Evolutionary conservation across 1,139 yeast species (phyloP), one percentile per base, ranked within the genome.

Genomic region (Suhomyces wounanorum): DNA sequence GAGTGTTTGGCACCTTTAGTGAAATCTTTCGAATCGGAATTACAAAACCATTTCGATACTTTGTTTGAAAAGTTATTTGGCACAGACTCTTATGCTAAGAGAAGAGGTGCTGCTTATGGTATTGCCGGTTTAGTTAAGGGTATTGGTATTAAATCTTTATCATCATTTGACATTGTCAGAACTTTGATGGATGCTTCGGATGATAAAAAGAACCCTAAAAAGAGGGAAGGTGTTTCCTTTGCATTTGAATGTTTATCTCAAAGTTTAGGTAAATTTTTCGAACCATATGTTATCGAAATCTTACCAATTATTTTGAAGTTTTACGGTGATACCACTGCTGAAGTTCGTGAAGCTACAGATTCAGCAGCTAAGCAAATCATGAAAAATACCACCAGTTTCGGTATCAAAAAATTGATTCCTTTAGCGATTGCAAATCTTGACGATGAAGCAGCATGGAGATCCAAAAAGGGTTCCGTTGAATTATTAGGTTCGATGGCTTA

Each of bases 401-500:
- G 99, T 69, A 89, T 94, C 52, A 89, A 89, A 66, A 86, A 87
- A 60, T 79, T 94, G 66, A 91, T 94, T 66, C 99, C 99, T 0
- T 78, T 92, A 54, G 96, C 97, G 0, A 82, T 94, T 52, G 83
- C 85, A 36, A 90, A 89, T 59, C 77, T 94, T 60, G 96, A 91
- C 61, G 96, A 90, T 61, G 96, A 90, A 57, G 85, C 87, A 52
- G 88, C 96, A 0, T 94, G 99, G 99, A 83, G 99, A 73, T 85
- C 96, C 1, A 94, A 94, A 70, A 90, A 92, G 70, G 99, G 98
- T 11, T 90, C 98, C 7, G 99, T 94, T 30, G 99, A 95, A 64
- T 74, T 94, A 54, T 78, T 94, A 46, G 99, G 99, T 69, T 85
- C 97, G 26, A 95, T 94, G 99, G 99, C 99, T 0, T 94, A 92